Conservation (phyloP, 2,329 filamentous ascomycete genomes). For the Diaporthe eres region DNA sequence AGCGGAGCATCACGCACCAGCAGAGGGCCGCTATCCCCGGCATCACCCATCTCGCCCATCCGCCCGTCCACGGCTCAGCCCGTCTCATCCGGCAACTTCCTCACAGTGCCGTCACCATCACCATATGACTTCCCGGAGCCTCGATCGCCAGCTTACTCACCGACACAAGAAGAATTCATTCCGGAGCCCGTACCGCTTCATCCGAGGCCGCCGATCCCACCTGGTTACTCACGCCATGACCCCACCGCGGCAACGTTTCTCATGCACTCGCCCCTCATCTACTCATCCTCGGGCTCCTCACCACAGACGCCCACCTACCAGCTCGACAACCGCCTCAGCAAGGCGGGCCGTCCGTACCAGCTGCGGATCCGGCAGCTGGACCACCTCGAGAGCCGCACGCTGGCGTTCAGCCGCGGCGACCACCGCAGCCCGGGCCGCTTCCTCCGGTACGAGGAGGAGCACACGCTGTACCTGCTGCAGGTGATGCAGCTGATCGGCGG, state of each 20-base stretch:
- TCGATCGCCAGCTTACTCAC: constrained; percentile 20
- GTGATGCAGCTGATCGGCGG: constrained; percentile 37
- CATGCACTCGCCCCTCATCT: constrained; percentile 34
- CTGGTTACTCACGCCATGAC: constrained; percentile 32
- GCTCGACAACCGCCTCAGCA: constrained; percentile 29
- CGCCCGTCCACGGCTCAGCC: constrained; percentile 25
- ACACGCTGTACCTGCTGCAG: constrained; percentile 34
- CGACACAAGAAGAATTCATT: constrained; percentile 17
- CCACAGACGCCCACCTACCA: constrained; percentile 33
- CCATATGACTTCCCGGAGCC: not conserved
- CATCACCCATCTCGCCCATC: not conserved
- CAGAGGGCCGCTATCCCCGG: not conserved
- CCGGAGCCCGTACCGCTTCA: constrained; percentile 31
- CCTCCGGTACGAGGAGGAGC: constrained; percentile 31
- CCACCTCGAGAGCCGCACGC: constrained; percentile 36
- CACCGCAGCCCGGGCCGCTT: constrained; percentile 1
- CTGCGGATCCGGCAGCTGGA: constrained; percentile 35
- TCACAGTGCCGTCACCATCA: constrained; percentile 6
- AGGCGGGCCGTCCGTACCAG: constrained; percentile 29
- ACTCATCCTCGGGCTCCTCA: constrained; percentile 37
- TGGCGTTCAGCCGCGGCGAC: constrained; percentile 20
- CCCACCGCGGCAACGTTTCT: constrained; percentile 31
- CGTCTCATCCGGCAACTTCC: not conserved
- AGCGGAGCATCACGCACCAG: not conserved
- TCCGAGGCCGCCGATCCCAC: constrained; percentile 30